These are phyloP conservation scores for Pseudopyricularia javanii DNA, from an alignment of 2,329 filamentous ascomycete genomes.

Conservation along the genomic window DNA sequence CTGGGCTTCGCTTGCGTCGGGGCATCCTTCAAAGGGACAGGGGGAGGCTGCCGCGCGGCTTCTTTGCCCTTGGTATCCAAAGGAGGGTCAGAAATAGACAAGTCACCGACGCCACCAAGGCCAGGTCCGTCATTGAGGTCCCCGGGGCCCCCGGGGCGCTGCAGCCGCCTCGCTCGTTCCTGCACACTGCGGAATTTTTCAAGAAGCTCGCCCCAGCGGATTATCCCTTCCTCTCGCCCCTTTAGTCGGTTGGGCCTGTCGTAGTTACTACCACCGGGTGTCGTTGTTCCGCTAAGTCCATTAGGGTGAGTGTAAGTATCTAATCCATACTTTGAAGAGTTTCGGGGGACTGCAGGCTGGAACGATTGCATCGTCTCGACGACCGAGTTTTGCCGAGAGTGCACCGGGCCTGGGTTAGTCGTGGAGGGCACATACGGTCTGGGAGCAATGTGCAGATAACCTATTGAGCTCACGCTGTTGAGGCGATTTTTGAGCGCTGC, in stretches of 20 bases:
- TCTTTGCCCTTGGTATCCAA: constrained; percentile 27
- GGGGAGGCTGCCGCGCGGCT: constrained; percentile 19
- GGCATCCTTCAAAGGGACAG: constrained; percentile 37
- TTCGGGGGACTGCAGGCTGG: constrained; percentile 6
- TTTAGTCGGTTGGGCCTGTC: constrained; percentile 70
- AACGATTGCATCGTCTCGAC: constrained; percentile 17
- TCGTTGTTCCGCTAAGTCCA: constrained; percentile 28
- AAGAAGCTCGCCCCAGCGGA: constrained; percentile 83
- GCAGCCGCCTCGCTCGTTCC: constrained; percentile 65
- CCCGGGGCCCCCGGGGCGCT: constrained; percentile 43
- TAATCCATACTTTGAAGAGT: constrained; percentile 5
- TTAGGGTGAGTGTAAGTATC: constrained; percentile 19
- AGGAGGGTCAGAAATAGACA: constrained; percentile 27
- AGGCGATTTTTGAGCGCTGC: constrained; percentile 91
- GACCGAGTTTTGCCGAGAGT: constrained; percentile 19
- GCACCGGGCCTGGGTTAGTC: constrained; percentile 3
- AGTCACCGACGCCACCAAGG: constrained; percentile 12
- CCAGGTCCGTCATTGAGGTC: constrained; percentile 34
- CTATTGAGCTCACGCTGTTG: constrained; percentile 94
- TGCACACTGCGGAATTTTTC: constrained; percentile 92
- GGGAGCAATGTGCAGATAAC: constrained; percentile 75
- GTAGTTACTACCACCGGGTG: constrained; percentile 41
- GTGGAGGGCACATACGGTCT: constrained; percentile 50
- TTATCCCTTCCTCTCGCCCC: constrained; percentile 67
- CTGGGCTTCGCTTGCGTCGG: constrained; percentile 42